phyloP scores from a whole-genome alignment of 768 basidiomycete genomes.

The Phanerochaete sordida region DNA sequence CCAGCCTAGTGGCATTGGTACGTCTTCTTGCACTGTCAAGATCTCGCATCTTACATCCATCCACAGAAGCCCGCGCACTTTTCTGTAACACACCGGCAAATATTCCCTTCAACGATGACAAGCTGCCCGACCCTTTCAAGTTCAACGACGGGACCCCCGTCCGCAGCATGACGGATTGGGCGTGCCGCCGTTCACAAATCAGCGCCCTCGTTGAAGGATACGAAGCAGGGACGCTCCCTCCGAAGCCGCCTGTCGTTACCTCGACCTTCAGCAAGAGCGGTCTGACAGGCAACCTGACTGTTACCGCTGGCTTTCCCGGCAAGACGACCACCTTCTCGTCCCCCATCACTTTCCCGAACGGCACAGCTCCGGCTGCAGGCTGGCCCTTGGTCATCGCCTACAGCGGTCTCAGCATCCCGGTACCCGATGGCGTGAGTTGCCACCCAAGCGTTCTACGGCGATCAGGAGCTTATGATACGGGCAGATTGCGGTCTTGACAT shows the following conservation, averaged over 20 bases:
- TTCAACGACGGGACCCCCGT: conserved; percentile 43
- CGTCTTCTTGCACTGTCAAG: background rate
- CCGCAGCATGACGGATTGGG: conserved; percentile 43
- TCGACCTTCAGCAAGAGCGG: conserved; percentile 37
- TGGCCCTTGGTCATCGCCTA: conserved; percentile 53
- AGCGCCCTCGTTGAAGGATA: conserved; percentile 46
- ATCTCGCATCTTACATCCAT: background rate
- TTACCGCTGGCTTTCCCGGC: conserved; percentile 44
- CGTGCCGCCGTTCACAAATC: conserved; percentile 49
- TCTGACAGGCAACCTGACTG: conserved; percentile 36
- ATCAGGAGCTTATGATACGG: conserved; percentile 14
- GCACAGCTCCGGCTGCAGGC: conserved; percentile 33
- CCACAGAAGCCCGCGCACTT: background rate
- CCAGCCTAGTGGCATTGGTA: background rate
- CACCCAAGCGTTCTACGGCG: background rate
- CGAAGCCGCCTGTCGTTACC: conserved; percentile 42
- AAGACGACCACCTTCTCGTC: conserved; percentile 48
- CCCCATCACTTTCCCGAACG: conserved; percentile 42
- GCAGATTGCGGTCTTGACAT: conserved; percentile 42
- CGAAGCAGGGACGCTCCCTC: conserved; percentile 50
- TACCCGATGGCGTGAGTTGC: conserved; percentile 24
- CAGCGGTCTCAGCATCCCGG: conserved; percentile 38
- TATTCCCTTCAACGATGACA: conserved; percentile 33
- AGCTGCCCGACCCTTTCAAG: conserved; percentile 53
- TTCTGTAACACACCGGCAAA: conserved; percentile 15